Percentiles rank a stretch among this genome's conserved stretches.
Conservation (phyloP, 169 alveolate genomes). For the Eimeria necatrix region DNA sequence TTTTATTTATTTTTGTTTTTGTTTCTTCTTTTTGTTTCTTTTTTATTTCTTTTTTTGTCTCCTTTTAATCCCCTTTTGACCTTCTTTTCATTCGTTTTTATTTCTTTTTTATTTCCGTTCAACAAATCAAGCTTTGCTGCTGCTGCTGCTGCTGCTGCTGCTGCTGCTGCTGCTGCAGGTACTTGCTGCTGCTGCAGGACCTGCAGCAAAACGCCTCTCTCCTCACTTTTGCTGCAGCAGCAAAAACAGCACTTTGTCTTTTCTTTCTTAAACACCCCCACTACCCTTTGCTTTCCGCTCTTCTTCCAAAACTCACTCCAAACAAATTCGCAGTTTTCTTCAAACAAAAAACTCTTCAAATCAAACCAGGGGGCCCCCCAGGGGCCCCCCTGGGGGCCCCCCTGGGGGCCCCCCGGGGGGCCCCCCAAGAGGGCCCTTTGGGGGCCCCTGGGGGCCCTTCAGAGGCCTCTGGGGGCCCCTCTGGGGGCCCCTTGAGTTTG, state of each 20-base stretch:
- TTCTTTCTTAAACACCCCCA: constrained; percentile 80
- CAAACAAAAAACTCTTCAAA: too few relatives aligned
- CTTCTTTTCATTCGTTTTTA: too few relatives aligned
- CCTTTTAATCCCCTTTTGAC: too few relatives aligned
- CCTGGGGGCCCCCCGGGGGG: too few relatives aligned
- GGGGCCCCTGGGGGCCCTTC: neutral
- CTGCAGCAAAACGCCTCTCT: constrained; percentile 73
- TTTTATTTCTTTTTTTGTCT: neutral
- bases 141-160: too few relatives aligned
- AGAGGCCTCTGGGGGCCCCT: neutral
- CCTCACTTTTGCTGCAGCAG: constrained; percentile 82
- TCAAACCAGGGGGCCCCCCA: too few relatives aligned
- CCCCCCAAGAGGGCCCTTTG: too few relatives aligned
- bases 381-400: too few relatives aligned
- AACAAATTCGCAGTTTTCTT: neutral
- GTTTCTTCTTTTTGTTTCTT: neutral
- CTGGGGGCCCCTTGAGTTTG: neutral
- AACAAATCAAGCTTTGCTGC: too few relatives aligned
- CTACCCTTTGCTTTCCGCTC: constrained; percentile 41
- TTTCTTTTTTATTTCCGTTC: too few relatives aligned
- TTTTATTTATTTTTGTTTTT: neutral
- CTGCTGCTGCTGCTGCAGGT: constrained; percentile 74
- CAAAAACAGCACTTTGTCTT: constrained; percentile 78
- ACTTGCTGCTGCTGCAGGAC: constrained; percentile 82
- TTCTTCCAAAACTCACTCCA: constrained; percentile 57